These are phyloP conservation scores for Erysimum pusillum DNA, from an alignment of 441 rosid species.

Conservation along the genomic window DNA sequence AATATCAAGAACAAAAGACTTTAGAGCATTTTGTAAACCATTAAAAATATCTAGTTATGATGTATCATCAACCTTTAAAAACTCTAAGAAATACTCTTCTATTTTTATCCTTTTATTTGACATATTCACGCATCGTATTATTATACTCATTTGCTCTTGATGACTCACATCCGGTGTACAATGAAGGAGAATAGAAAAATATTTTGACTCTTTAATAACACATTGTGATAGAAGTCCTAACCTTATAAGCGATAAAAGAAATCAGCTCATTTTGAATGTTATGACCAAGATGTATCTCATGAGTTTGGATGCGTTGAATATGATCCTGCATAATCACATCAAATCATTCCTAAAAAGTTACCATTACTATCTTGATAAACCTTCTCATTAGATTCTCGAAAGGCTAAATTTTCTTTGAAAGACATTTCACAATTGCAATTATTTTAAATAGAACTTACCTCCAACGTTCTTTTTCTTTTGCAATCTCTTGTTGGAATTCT, in stretches of 20 bases:
- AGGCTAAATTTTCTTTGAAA: background rate
- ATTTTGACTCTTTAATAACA: conserved; percentile 11
- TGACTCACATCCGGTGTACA: background rate
- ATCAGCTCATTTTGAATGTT: background rate
- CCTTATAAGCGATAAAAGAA: background rate
- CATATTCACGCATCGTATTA: conserved; percentile 7
- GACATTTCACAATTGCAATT: background rate
- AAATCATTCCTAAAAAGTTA: too few species aligned
- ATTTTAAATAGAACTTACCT: too few species aligned
- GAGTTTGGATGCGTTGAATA: background rate
- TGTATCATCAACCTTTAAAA: background rate
- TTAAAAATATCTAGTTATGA: background rate
- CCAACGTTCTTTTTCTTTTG: conserved; percentile 18
- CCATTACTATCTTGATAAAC: conserved; percentile 8
- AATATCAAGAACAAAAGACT: conserved; percentile 3
- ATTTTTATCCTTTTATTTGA: background rate
- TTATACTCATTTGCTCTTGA: background rate
- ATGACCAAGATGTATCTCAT: conserved; percentile 2
- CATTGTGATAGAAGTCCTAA: background rate
- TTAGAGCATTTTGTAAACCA: background rate
- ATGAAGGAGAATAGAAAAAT: background rate
- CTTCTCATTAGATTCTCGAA: background rate
- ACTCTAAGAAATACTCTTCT: conserved; percentile 12
- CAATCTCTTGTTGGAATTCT: background rate
- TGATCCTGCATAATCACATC: conserved; percentile 17